These are phyloP conservation scores for Phytopythium chamaehyphon DNA, from an alignment of 352 stramenopile species.

Conservation along the genomic window DNA sequence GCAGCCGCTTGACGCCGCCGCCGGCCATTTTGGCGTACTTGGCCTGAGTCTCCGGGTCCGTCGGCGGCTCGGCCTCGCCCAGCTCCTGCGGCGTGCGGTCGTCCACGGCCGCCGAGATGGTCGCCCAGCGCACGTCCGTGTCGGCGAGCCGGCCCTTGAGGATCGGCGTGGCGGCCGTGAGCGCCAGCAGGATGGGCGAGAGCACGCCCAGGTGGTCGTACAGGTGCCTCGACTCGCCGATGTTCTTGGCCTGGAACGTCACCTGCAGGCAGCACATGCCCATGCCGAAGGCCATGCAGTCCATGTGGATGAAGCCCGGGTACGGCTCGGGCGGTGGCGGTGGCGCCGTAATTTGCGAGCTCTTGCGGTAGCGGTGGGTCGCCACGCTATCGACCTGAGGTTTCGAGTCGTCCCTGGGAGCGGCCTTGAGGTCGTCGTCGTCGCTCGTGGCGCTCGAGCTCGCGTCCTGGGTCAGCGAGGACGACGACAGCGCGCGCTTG, in stretches of 20 bases:
- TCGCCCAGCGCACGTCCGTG: constrained; percentile 93
- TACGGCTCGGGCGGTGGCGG: constrained; percentile 71
- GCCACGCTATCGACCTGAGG: too few relatives aligned
- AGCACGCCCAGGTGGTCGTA: constrained; percentile 99
- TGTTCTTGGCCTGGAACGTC: constrained; percentile 97
- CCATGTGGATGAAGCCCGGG: constrained; percentile 96
- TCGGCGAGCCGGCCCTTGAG: constrained; percentile 92
- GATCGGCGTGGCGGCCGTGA: constrained; percentile 98
- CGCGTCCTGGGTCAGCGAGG: constrained; percentile 12
- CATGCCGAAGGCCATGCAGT: constrained; percentile 99
- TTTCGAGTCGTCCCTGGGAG: neutral
- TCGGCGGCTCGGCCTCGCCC: constrained; percentile 32
- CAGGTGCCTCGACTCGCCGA: constrained; percentile 97
- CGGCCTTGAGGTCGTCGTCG: constrained; percentile 6
- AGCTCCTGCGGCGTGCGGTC: constrained; percentile 88
- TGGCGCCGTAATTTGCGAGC: constrained; percentile 34
- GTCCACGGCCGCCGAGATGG: constrained; percentile 97
- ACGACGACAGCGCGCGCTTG: constrained; percentile 31
- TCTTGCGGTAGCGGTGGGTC: constrained; percentile 43
- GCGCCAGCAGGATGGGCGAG: constrained; percentile 97
- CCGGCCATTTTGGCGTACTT: constrained; percentile 92
- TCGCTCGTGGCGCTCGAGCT: constrained; percentile 12
- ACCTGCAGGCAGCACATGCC: constrained; percentile 99
- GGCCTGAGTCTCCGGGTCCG: constrained; percentile 39
- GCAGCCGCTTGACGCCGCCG: constrained; percentile 89